A percentile compares a stretch with the other conserved stretches of the same genome.
These are phyloP conservation scores for Hirschfeldia incana DNA, from an alignment of 345 rosid species.

Conservation along the genomic window DNA sequence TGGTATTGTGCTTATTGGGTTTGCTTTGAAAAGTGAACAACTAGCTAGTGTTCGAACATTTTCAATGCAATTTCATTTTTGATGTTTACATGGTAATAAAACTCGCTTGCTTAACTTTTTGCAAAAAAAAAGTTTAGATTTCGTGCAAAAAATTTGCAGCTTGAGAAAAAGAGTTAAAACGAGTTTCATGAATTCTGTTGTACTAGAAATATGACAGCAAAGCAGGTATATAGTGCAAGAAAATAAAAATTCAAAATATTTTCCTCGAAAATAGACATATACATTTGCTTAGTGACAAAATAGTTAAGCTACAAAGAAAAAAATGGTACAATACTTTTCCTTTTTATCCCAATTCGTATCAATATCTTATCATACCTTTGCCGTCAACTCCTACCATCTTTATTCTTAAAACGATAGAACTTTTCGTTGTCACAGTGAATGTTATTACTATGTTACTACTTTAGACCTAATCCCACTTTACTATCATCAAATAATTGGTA, in stretches of 20 bases:
- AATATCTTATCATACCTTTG: conserved; percentile 21
- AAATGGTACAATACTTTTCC: background rate
- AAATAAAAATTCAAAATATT: background rate
- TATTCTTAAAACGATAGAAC: background rate
- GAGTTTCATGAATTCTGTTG: background rate
- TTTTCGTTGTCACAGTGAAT: conserved; percentile 16
- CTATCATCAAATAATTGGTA: background rate
- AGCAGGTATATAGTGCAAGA: background rate
- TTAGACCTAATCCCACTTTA: conserved; percentile 24
- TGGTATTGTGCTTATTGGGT: background rate
- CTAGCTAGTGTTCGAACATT: background rate
- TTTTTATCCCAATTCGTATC: conserved; percentile 13
- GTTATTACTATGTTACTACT: background rate
- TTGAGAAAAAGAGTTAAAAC: background rate
- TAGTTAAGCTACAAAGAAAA: background rate
- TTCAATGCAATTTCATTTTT: background rate
- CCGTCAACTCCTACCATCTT: conserved; percentile 21
- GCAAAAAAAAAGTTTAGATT: background rate
- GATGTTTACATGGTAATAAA: background rate
- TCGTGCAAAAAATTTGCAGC: background rate
- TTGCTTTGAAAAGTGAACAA: background rate
- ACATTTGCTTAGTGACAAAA: background rate
- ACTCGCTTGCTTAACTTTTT: background rate
- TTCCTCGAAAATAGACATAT: background rate
- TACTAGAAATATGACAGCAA: background rate